These are phyloP conservation scores for Porogramme epimiltina DNA, from an alignment of 1,284 basidiomycete genomes.

Conservation along the genomic window DNA sequence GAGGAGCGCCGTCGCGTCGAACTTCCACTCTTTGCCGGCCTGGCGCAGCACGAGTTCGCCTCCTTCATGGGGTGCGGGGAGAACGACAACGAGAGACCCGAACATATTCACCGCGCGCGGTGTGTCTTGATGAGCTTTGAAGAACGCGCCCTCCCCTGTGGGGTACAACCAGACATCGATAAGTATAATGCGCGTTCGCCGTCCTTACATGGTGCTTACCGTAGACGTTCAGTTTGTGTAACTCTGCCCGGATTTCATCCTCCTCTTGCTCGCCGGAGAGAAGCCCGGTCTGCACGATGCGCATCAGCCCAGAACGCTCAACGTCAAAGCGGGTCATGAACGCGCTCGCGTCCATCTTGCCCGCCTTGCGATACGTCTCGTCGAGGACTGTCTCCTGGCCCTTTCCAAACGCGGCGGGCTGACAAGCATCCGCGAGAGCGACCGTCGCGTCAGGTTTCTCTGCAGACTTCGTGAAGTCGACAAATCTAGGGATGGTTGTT, in stretches of 20 bases:
- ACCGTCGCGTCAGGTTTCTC: conserved; percentile 4
- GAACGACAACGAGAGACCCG: conserved; percentile 43
- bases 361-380: conserved; percentile 28
- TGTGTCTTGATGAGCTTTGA: conserved; percentile 45
- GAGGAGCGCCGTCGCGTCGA: conserved; percentile 34
- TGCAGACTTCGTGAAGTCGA: conserved; percentile 1
- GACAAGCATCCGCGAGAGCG: conserved; percentile 16
- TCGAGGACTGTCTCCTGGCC: conserved; percentile 22
- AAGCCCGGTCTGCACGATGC: conserved; percentile 13
- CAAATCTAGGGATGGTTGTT: neutral
- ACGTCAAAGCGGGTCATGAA: conserved; percentile 30
- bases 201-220: conserved; percentile 7
- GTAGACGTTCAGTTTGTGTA: conserved; percentile 34
- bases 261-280: conserved; percentile 11
- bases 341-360: conserved; percentile 25
- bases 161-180: no score
- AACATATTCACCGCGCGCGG: conserved; percentile 33
- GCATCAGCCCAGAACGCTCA: conserved; percentile 11
- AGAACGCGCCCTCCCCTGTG: conserved; percentile 36
- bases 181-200: no score
- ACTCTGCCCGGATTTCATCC: conserved; percentile 16
- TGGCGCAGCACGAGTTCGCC: conserved; percentile 39
- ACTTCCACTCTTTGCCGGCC: conserved; percentile 24
- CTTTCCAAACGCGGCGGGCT: conserved; percentile 22
- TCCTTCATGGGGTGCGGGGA: conserved; percentile 41